phyloP scores from a whole-genome alignment of 108 stramenopile species.

The Nitzschia palea region DNA sequence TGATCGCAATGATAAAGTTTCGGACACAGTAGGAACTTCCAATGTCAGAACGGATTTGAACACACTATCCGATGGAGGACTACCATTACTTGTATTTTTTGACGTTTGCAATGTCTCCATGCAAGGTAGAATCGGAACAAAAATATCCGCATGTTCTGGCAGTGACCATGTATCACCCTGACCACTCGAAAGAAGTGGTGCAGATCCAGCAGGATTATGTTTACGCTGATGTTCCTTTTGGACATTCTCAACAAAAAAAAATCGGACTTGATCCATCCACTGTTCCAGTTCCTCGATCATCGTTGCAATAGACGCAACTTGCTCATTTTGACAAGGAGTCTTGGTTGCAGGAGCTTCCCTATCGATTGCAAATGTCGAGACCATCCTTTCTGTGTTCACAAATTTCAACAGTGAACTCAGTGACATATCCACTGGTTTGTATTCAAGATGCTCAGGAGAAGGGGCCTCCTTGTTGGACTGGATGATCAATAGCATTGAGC shows the following conservation, averaged over 20 bases:
- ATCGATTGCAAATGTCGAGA: constrained; percentile 49
- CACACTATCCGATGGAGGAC: background rate
- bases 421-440: constrained; percentile 44
- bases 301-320: constrained; percentile 44
- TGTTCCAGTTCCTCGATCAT: constrained; percentile 27
- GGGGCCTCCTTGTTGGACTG: constrained; percentile 33
- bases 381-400: constrained; percentile 29
- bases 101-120: constrained; percentile 47
- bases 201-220: constrained; percentile 22
- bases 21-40: no score
- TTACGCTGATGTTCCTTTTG: background rate
- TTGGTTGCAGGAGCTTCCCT: constrained; percentile 23
- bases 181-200: background rate
- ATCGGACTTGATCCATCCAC: constrained; percentile 31
- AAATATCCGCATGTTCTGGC: constrained; percentile 36
- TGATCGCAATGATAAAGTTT: no score
- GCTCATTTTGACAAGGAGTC: constrained; percentile 66
- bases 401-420: constrained; percentile 66
- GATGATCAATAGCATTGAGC: constrained; percentile 43
- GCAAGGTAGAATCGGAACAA: constrained; percentile 64
- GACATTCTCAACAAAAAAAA: constrained; percentile 2
- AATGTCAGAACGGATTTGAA: background rate
- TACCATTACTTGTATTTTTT: background rate
- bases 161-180: constrained; percentile 2
- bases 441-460: constrained; percentile 1